Evolutionary conservation across 768 basidiomycete genomes (phyloP), one percentile per base, ranked within the genome.

Genomic region (Tulasnella calospora): DNA sequence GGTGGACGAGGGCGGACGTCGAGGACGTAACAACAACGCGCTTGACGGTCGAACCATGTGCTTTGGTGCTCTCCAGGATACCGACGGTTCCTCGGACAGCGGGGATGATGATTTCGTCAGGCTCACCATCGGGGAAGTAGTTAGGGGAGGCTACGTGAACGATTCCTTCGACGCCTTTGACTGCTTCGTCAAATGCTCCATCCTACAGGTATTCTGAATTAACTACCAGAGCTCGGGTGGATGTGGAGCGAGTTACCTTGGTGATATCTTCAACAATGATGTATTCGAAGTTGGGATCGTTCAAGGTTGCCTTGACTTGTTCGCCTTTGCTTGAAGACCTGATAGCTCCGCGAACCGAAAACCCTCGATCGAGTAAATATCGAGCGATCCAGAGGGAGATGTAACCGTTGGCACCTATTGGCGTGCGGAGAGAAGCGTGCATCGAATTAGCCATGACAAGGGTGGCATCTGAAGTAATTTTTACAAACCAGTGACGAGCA

Each of bases 401-500:
- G 57, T 67, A 77, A 38, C 75, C 75, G 35, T 61, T 67, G 73
- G 75, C 61, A 27, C 75, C 47, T 27, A n/a, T 27, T 12, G 23
- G 57, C 46, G 46, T 21, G 21, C 21, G 19, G 21, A 2, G 27
- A 73, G 44, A 15, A 30, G 6, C 23, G 30, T 41, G 1, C 8
- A 1, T 0, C 15, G n/a, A n/a, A 1, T 17, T 3, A 3, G 13
- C 30, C 13, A 19, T 15, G 69, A 17, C n/a, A 27, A 70, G 0
- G 19, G 6, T 70, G 19, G 69, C 33, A 1, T 23, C 15, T 23
- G 33, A 70, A 33, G 17, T 3, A 19, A 47, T 21, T 12, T 40
- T 47, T 21, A 90, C 19, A 89, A 89, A n/a, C 90, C 90, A 0
- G 89, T 85, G 69, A 90, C 88, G 46, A 90, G 87, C 35, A 90